Conservation (phyloP, 2,329 filamentous ascomycete species). For the Aspergillus quadrilineatus region DNA sequence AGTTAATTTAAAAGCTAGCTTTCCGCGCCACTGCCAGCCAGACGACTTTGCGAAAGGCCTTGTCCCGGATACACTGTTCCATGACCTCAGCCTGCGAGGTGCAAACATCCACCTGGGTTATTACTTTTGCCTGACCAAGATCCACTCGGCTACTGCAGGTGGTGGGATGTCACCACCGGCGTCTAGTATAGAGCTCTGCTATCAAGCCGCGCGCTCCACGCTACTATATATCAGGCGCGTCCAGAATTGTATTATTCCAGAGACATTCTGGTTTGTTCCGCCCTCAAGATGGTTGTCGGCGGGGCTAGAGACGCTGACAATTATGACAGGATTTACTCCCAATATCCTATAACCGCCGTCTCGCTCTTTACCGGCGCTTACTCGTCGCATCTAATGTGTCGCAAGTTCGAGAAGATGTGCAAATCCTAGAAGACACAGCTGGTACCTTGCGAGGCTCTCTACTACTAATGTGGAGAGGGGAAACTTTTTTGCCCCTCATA, state of each 20-base stretch:
- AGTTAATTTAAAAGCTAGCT: constrained; percentile 19
- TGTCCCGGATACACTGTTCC: constrained; percentile 22
- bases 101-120: constrained; percentile 28
- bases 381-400: not conserved
- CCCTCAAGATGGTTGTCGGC: not conserved
- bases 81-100: constrained; percentile 26
- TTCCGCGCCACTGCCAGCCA: constrained; percentile 21
- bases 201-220: constrained; percentile 25
- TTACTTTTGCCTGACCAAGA: constrained; percentile 25
- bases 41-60: constrained; percentile 19
- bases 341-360: constrained; percentile 8
- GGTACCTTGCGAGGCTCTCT: not conserved
- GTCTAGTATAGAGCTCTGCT: constrained; percentile 26
- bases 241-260: not conserved
- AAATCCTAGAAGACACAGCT: constrained; percentile 4
- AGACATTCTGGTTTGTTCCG: not conserved
- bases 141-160: constrained; percentile 20
- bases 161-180: constrained; percentile 13
- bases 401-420: not conserved
- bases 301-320: not conserved
- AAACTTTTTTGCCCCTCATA: not conserved
- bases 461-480: not conserved
- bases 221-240: constrained; percentile 18
- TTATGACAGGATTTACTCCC: constrained; percentile 4
- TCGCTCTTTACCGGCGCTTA: constrained; percentile 3